phyloP scores from a whole-genome alignment of 306 rosid genomes.

The Heteromeles arbutifolia region DNA sequence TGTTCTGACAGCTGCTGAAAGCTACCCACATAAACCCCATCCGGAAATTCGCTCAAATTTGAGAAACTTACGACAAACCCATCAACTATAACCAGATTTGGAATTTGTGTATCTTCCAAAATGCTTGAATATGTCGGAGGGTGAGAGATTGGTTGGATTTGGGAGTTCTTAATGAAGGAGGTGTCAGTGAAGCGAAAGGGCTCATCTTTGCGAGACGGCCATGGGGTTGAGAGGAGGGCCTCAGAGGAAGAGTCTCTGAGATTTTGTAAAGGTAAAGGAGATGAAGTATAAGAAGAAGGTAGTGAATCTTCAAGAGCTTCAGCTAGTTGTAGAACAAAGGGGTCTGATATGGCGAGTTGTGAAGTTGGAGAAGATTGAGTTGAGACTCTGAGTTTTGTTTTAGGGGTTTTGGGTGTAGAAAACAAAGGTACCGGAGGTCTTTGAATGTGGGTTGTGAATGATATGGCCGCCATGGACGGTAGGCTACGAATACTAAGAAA shows the following conservation, averaged over 20 bases:
- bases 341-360: slow-evolving; percentile 49
- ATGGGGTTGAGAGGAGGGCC: slow-evolving; percentile 67
- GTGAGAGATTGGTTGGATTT: slow-evolving; percentile 48
- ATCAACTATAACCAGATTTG: slow-evolving; percentile 43
- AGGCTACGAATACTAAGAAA: slow-evolving; percentile 28
- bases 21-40: slow-evolving; percentile 59
- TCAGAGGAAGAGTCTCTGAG: slow-evolving; percentile 57
- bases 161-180: slow-evolving; percentile 58
- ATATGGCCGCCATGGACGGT: slow-evolving; percentile 37
- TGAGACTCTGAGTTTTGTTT: slow-evolving; percentile 28
- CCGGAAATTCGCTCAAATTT: slow-evolving; percentile 38
- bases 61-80: slow-evolving; percentile 36
- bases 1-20: slow-evolving; percentile 33
- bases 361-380: slow-evolving; percentile 28
- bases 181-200: slow-evolving; percentile 85
- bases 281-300: slow-evolving; percentile 20
- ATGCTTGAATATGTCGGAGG: slow-evolving; percentile 22
- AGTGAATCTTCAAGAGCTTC: slow-evolving; percentile 79
- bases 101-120: slow-evolving; percentile 21
- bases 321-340: slow-evolving; percentile 79
- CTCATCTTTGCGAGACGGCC: slow-evolving; percentile 92
- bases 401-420: slow-evolving; percentile 10
- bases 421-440: slow-evolving; percentile 25
- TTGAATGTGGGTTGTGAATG: slow-evolving; percentile 35
- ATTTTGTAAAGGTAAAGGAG: slow-evolving; percentile 50